Conservation (phyloP, 768 basidiomycete genomes). For the Hygrocybe coccinea region DNA sequence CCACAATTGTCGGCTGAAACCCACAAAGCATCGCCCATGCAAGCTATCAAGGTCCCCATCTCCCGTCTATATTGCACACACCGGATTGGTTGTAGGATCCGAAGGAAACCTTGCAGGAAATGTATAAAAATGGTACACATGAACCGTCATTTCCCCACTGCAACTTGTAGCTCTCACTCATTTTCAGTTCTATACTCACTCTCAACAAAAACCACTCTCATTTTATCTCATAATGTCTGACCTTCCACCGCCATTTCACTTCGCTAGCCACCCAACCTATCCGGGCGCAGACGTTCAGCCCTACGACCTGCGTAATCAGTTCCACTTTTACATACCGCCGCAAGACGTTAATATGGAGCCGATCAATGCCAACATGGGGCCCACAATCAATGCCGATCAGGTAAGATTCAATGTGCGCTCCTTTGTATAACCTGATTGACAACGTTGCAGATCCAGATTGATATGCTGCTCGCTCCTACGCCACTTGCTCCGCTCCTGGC, state of each 20-base stretch:
- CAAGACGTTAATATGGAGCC: neutral
- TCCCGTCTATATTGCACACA: neutral
- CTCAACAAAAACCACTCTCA: neutral
- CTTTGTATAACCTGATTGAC: too few species aligned
- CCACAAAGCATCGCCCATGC: neutral
- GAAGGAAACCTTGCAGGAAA: neutral
- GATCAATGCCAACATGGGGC: too few species aligned
- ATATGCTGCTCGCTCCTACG: neutral
- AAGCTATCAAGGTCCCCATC: neutral
- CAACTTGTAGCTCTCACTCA: neutral
- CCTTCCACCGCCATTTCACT: neutral
- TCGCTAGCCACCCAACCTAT: neutral
- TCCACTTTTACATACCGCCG: neutral
- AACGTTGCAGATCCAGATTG: neutral
- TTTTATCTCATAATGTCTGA: neutral
- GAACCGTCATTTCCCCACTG: neutral
- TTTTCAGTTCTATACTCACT: neutral
- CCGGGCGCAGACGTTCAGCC: neutral
- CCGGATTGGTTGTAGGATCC: neutral
- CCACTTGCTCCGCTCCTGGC: neutral
- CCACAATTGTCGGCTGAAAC: neutral
- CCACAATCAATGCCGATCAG: neutral
- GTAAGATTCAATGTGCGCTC: too few species aligned
- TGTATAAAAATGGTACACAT: neutral
- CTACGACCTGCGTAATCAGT: neutral